Percentiles rank a stretch among this genome's conserved stretches.
phyloP scores from a whole-genome alignment of 192 early-diverging fungal genomes.

The Rhizophagus prolifer region DNA sequence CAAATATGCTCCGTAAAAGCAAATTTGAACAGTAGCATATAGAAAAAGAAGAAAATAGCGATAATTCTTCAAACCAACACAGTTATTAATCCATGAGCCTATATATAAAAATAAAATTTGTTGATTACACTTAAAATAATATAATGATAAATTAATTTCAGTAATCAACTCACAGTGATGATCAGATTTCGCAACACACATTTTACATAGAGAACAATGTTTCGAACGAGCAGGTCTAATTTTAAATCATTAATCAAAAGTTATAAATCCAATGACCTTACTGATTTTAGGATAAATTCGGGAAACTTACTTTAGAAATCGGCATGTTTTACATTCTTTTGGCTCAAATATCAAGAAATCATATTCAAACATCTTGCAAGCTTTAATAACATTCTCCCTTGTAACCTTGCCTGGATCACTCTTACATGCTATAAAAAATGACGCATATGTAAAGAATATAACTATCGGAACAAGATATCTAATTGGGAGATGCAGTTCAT shows the following conservation, averaged over 20 bases:
- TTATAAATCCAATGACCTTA: background rate
- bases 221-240: slow-evolving; percentile 56
- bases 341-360: slow-evolving; percentile 50
- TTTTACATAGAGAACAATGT: slow-evolving; percentile 56
- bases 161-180: slow-evolving; percentile 48
- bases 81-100: slow-evolving; percentile 54
- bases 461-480: slow-evolving; percentile 45
- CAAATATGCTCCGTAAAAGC: slow-evolving; percentile 50
- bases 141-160: background rate
- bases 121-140: background rate
- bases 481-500: background rate
- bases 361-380: slow-evolving; percentile 44
- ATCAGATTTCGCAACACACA: slow-evolving; percentile 47
- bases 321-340: slow-evolving; percentile 52
- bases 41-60: slow-evolving; percentile 55
- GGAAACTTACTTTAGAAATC: slow-evolving; percentile 48
- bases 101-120: background rate
- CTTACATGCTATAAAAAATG: slow-evolving; percentile 46
- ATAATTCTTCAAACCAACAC: slow-evolving; percentile 54
- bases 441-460: slow-evolving; percentile 45
- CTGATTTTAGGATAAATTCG: too few species aligned
- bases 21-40: slow-evolving; percentile 46
- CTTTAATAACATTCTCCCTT: slow-evolving; percentile 39
- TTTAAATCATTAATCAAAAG: background rate
- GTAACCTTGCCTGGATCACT: slow-evolving; percentile 50